These are phyloP conservation scores for Neobulgaria alba DNA, from an alignment of 2,329 filamentous ascomycete genomes.

Conservation along the genomic window DNA sequence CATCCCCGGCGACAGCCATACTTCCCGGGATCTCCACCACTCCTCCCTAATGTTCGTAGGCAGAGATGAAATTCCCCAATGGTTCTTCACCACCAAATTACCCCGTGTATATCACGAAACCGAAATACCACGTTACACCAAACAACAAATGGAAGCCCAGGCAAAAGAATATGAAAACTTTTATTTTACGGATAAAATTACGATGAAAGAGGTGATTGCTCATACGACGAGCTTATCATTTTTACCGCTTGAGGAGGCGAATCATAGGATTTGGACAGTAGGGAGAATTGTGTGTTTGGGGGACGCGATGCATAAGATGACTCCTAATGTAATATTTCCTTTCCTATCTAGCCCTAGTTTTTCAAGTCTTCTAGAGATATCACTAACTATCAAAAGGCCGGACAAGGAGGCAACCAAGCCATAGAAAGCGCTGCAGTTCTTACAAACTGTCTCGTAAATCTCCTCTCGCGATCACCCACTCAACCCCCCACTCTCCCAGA, in stretches of 20 bases:
- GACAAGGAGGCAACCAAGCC: constrained; percentile 34
- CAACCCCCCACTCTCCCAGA: not conserved
- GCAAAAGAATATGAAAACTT: constrained; percentile 9
- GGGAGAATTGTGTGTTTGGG: constrained; percentile 20
- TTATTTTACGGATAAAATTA: constrained; percentile 10
- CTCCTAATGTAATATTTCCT: constrained; percentile 23
- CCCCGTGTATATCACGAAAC: constrained; percentile 5
- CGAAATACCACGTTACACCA: constrained; percentile 16
- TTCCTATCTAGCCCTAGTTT: constrained; percentile 11
- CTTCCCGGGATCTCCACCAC: constrained; percentile 8
- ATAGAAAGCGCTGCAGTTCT: constrained; percentile 33
- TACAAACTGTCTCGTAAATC: constrained; percentile 24
- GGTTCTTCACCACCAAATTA: constrained; percentile 20
- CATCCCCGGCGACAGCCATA: constrained; percentile 11
- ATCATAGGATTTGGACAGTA: constrained; percentile 18
- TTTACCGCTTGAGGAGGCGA: constrained; percentile 15
- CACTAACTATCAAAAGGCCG: constrained; percentile 11
- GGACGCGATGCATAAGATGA: constrained; percentile 26
- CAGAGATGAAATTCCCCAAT: constrained; percentile 9
- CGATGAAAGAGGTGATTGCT: constrained; percentile 11
- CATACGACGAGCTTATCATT: constrained; percentile 4
- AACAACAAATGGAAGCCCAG: constrained; percentile 7
- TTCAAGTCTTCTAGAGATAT: not conserved
- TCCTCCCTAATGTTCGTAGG: constrained; percentile 17
- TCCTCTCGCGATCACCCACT: not conserved